Conservation (phyloP, 306 rosid species). For the Crataegus laevigata region DNA sequence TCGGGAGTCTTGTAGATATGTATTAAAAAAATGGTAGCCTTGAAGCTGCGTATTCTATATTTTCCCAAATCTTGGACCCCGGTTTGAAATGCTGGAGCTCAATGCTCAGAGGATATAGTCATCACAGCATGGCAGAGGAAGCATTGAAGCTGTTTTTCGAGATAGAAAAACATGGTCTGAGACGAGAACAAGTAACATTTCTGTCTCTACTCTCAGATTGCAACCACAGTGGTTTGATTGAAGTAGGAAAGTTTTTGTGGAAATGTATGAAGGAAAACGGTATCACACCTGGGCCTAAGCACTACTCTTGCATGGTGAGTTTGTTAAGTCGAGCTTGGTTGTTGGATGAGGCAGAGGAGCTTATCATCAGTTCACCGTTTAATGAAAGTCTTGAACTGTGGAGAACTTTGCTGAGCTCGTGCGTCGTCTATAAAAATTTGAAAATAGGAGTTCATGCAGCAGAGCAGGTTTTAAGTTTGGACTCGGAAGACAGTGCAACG, state of each 20-base stretch:
- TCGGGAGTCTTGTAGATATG: constrained; percentile 78
- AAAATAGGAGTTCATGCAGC: constrained; percentile 67
- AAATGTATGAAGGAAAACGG: constrained; percentile 47
- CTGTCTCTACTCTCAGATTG: constrained; percentile 68
- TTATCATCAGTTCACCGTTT: constrained; percentile 52
- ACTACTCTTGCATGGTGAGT: constrained; percentile 79
- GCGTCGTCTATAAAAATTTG: constrained; percentile 50
- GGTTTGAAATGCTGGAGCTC: constrained; percentile 86
- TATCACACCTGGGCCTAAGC: constrained; percentile 66
- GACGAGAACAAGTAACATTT: constrained; percentile 67
- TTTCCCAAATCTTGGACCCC: constrained; percentile 44
- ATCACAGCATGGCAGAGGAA: constrained; percentile 61
- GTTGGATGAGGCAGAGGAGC: constrained; percentile 57
- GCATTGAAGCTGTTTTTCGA: constrained; percentile 50
- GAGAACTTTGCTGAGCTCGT: constrained; percentile 74
- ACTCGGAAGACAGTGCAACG: constrained; percentile 65
- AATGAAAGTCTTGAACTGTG: constrained; percentile 48
- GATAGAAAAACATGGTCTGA: constrained; percentile 42
- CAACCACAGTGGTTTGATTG: constrained; percentile 53
- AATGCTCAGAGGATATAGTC: constrained; percentile 82
- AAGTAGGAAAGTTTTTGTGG: constrained; percentile 59
- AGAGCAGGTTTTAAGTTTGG: constrained; percentile 44
- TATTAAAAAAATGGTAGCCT: constrained; percentile 76
- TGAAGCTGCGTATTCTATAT: constrained; percentile 38
- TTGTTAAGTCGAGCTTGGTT: constrained; percentile 60